These are phyloP conservation scores for Parafenestella ontariensis DNA, from an alignment of 2,329 filamentous ascomycete genomes.

Conservation along the genomic window DNA sequence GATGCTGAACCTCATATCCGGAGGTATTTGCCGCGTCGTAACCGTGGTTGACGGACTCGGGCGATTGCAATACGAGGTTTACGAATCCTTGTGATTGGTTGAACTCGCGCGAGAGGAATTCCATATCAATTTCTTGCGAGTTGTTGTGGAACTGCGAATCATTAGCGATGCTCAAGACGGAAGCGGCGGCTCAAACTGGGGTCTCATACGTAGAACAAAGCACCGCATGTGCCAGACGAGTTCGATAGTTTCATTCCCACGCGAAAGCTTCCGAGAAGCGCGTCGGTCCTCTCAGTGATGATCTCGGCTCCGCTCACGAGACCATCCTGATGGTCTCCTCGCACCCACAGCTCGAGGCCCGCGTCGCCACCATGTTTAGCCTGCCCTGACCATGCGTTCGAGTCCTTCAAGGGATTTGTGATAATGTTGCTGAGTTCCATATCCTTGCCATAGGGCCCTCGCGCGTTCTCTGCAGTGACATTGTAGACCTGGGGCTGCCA, in stretches of 20 bases:
- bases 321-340: conserved; percentile 49
- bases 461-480: conserved; percentile 62
- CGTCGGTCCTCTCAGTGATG: conserved; percentile 65
- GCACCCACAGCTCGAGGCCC: conserved; percentile 49
- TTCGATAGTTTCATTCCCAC: conserved; percentile 70
- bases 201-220: conserved; percentile 75
- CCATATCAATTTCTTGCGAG: conserved; percentile 81
- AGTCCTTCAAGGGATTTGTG: conserved; percentile 57
- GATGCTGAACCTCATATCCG: conserved; percentile 63
- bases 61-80: conserved; percentile 78
- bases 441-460: conserved; percentile 71
- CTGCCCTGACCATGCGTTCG: conserved; percentile 54
- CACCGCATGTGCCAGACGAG: conserved; percentile 72
- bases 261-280: conserved; percentile 74
- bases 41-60: conserved; percentile 63
- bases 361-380: conserved; percentile 53
- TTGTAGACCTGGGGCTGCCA: conserved; percentile 75
- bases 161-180: conserved; percentile 10
- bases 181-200: neutral
- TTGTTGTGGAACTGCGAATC: conserved; percentile 73
- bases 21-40: conserved; percentile 68
- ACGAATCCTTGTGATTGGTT: conserved; percentile 65
- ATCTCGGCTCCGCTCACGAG: conserved; percentile 70
- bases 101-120: conserved; percentile 75
- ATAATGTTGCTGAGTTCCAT: conserved; percentile 66